Percentiles rank a stretch among this genome's conserved stretches.
Evolutionary conservation across 139 green algal genomes (phyloP).

Genomic region (Coelastrella sp.): DNA sequence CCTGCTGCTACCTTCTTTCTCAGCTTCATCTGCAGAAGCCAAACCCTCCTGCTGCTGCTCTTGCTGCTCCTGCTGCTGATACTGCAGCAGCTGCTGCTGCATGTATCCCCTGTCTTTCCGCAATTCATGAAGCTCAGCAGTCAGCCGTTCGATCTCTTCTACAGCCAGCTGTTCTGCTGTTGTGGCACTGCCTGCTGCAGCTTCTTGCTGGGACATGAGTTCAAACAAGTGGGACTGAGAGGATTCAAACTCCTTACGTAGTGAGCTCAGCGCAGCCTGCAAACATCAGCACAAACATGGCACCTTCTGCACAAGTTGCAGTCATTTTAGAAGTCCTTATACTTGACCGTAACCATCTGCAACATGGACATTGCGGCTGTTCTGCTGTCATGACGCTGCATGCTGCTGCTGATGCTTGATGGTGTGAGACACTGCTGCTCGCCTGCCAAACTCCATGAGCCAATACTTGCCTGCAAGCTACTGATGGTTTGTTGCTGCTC

Average conservation of each 20-base stretch:
- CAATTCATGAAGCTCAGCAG: background rate
- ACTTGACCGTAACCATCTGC: too few relatives aligned
- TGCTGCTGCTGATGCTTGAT: too few relatives aligned
- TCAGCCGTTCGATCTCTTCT: conserved; percentile 34
- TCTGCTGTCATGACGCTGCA: too few relatives aligned
- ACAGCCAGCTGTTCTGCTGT: conserved; percentile 39
- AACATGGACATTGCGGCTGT: too few relatives aligned
- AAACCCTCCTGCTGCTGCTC: background rate
- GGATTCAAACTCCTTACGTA: background rate
- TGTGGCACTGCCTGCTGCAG: conserved; percentile 32
- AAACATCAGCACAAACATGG: background rate
- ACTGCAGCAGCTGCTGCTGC: conserved; percentile 5
- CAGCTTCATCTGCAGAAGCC: background rate
- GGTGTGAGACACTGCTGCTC: too few relatives aligned
- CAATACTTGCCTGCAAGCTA: conserved; percentile 7
- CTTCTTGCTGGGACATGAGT: conserved; percentile 20
- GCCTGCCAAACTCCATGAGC: background rate
- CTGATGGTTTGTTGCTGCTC: conserved; percentile 11
- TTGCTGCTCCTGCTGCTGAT: conserved; percentile 6
- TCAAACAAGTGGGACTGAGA: conserved; percentile 26
- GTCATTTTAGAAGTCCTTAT: too few relatives aligned
- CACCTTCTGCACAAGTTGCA: too few relatives aligned
- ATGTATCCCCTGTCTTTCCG: background rate
- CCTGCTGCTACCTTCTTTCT: background rate
- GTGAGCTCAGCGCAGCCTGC: background rate